Percentiles rank a stretch among this genome's conserved stretches.
Evolutionary conservation across 2,329 filamentous ascomycete genomes (phyloP).

Genomic region (Botrytis paeoniae): DNA sequence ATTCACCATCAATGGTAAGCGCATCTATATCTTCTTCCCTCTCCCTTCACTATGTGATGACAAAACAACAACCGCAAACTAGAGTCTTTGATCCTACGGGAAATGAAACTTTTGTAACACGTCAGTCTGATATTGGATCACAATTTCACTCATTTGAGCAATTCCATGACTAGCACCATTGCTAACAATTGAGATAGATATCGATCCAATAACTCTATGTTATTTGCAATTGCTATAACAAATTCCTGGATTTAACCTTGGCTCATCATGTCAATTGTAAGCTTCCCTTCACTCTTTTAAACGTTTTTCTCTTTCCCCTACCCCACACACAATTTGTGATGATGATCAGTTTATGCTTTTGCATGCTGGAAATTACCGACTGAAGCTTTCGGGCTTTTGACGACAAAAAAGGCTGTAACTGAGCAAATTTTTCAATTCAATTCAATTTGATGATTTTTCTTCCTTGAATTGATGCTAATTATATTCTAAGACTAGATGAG

Average conservation of each 20-base stretch:
- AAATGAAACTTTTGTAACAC: slow-evolving; percentile 86
- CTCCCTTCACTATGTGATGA: slow-evolving; percentile 63
- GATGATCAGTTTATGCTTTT: slow-evolving; percentile 39
- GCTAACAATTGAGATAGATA: slow-evolving; percentile 20
- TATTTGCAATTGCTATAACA: neutral
- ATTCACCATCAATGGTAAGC: slow-evolving; percentile 28
- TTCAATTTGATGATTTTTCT: neutral
- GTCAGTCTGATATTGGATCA: slow-evolving; percentile 73
- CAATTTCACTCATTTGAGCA: neutral
- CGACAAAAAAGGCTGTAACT: slow-evolving; percentile 85
- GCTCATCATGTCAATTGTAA: slow-evolving; percentile 12
- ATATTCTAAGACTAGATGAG: slow-evolving; percentile 5
- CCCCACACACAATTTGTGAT: slow-evolving; percentile 27
- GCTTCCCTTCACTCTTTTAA: neutral
- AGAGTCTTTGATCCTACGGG: slow-evolving; percentile 91
- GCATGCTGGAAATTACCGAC: slow-evolving; percentile 93
- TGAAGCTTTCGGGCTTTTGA: slow-evolving; percentile 68
- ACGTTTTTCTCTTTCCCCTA: neutral
- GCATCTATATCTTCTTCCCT: slow-evolving; percentile 20
- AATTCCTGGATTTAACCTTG: too few species aligned
- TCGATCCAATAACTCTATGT: neutral
- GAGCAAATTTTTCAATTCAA: slow-evolving; percentile 46
- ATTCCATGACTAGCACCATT: neutral
- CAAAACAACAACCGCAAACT: slow-evolving; percentile 82
- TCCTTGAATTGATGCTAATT: slow-evolving; percentile 14